Percentiles rank a stretch among this genome's conserved stretches.
These are phyloP conservation scores for Phytophthora rubi DNA, from an alignment of 352 stramenopile genomes.

Conservation along the genomic window DNA sequence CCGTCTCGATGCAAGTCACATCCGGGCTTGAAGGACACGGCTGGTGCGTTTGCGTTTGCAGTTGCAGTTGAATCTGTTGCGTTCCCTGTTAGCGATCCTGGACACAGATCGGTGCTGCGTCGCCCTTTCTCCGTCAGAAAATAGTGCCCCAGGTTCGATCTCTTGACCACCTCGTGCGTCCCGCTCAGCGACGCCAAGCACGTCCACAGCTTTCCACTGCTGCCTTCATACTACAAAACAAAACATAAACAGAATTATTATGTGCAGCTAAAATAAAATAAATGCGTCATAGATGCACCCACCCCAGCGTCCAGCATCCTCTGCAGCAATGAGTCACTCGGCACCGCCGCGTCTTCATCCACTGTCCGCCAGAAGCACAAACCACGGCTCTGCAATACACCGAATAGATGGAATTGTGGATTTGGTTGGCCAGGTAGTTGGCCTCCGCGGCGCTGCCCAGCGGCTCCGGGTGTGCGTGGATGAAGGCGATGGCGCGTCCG, in stretches of 20 bases:
- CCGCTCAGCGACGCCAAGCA: slow-evolving; percentile 60
- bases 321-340: slow-evolving; percentile 47
- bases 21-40: slow-evolving; percentile 15
- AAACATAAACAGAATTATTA: background rate
- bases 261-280: background rate
- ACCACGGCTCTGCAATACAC: slow-evolving; percentile 72
- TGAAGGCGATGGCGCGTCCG: slow-evolving; percentile 66
- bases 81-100: slow-evolving; percentile 27
- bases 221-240: slow-evolving; percentile 61
- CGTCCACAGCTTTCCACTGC: slow-evolving; percentile 52
- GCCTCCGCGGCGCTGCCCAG: slow-evolving; percentile 63
- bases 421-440: slow-evolving; percentile 89
- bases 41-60: slow-evolving; percentile 1
- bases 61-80: background rate
- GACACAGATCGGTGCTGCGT: slow-evolving; percentile 57
- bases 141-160: slow-evolving; percentile 45
- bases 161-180: slow-evolving; percentile 66
- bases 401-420: slow-evolving; percentile 38
- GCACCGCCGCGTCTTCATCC: slow-evolving; percentile 41
- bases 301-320: slow-evolving; percentile 64
- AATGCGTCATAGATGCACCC: background rate
- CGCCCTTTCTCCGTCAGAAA: slow-evolving; percentile 67
- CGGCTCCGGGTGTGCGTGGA: slow-evolving; percentile 55
- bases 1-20: slow-evolving; percentile 47
- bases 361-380: slow-evolving; percentile 58